Base-by-base conservation (phyloP, 257 asterid genomes). In the Forsythia viridissima region DNA sequence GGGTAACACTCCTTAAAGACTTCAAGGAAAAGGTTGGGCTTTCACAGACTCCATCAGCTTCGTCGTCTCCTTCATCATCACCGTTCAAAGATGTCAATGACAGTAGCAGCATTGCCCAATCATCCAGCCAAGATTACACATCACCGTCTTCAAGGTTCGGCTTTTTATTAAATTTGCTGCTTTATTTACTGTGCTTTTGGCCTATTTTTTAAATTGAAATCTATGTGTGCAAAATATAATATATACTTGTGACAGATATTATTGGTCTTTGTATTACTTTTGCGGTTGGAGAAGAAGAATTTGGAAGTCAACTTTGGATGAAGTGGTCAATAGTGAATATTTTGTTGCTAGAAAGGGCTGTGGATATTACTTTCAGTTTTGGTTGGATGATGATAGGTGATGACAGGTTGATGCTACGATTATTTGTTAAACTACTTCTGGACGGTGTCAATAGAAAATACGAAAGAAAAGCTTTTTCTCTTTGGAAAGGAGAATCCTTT, bases 1-100 rank as follows among this genome's bases (percentile, higher is more conserved):
- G 99, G 99, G 92, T 71, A 84, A 75, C 99, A 90, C 89, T 96
- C 94, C 96, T 96, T 87, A 91, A 92, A 87, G 99, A 96, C 90
- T 89, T 96, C 70, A 96, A 88, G 91, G 99, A 93, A 84, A 96
- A 93, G 85, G 99, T 96, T 65, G 99, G 98, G 40, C 80, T 93
- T 42, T 82, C 97, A 36, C 96, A 85, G 83, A 8, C 93, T 74
- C 82, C 96, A 52, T 77, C 93, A 24, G 79, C 96, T 24, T 66
- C 92, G 42, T 81, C 94, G 5, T 76, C 92, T 5, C 75, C 93
- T 72, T 86, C 95, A 4, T 70, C 89, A 4, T 85, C 97, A 20
- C 90, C 93, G n/a, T 83, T 79, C 73, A 83, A 77, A 34, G 97
- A 91, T 55, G 78, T 71, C 84, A 86, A 85, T 69, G 82, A 80